These are phyloP conservation scores for Fomitopsis serialis DNA, from an alignment of 768 basidiomycete species.

Conservation along the genomic window DNA sequence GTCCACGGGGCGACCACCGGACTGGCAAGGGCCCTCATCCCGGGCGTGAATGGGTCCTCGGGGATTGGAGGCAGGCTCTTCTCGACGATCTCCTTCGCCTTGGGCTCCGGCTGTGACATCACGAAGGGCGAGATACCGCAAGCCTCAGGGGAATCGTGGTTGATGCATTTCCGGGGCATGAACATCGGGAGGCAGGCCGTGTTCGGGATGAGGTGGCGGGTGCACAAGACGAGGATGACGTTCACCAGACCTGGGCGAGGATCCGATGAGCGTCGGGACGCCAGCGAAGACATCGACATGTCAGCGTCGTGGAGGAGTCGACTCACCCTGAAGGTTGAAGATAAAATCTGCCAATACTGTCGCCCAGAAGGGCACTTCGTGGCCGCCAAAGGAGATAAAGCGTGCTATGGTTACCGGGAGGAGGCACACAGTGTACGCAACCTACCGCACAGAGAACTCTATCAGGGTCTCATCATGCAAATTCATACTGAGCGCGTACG, in stretches of 20 bases:
- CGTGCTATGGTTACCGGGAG: constrained; percentile 30
- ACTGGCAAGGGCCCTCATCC: background rate
- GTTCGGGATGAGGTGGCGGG: constrained; percentile 27
- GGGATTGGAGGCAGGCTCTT: background rate
- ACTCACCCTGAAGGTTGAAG: constrained; percentile 28
- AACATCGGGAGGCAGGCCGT: constrained; percentile 18
- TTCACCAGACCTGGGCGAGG: constrained; percentile 25
- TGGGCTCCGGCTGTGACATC: constrained; percentile 7
- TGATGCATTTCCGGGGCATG: constrained; percentile 21
- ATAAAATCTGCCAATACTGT: constrained; percentile 28
- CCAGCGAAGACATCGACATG: background rate
- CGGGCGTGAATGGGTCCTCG: background rate
- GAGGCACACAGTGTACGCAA: constrained; percentile 27
- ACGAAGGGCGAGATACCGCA: constrained; percentile 28
- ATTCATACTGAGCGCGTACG: constrained; percentile 5
- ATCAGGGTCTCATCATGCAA: background rate
- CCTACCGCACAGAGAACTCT: constrained; percentile 9
- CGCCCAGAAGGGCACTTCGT: constrained; percentile 21
- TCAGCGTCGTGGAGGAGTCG: background rate
- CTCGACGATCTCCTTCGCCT: constrained; percentile 1
- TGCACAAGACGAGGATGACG: constrained; percentile 23
- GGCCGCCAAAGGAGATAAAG: constrained; percentile 24
- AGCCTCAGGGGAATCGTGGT: constrained; percentile 16
- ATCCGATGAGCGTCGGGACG: background rate
- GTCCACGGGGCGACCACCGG: background rate